phyloP scores from a whole-genome alignment of 2,329 filamentous ascomycete genomes.

The Aspergillus aculeatinus region DNA sequence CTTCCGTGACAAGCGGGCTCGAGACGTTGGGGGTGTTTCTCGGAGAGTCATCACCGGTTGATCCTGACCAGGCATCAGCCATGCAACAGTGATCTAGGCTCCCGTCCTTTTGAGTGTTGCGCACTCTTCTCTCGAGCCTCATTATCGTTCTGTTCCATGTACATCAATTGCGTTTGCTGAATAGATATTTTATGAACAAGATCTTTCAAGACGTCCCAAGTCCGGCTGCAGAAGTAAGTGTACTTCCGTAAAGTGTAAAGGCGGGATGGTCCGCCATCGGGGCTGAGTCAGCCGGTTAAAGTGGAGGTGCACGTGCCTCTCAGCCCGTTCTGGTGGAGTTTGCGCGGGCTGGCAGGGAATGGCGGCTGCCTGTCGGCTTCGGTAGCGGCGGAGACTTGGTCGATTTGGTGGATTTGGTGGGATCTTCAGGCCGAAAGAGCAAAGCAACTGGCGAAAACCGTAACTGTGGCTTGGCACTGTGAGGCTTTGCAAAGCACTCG shows the following conservation, averaged over 20 bases:
- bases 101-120: not conserved
- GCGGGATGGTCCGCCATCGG: not conserved
- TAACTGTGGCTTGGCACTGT: conserved; percentile 25
- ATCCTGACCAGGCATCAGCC: conserved; percentile 5
- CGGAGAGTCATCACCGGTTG: conserved; percentile 39
- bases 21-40: conserved; percentile 37
- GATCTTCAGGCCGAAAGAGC: no score
- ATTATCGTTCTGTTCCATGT: conserved; percentile 4
- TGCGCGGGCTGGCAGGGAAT: conserved; percentile 10
- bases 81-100: not conserved
- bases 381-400: not conserved
- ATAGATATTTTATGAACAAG: not conserved
- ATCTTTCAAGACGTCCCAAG: no score
- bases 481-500: conserved; percentile 27
- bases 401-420: no score
- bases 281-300: conserved; percentile 8
- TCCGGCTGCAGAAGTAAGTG: no score
- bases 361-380: conserved; percentile 30
- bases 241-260: no score
- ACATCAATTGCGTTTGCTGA: conserved; percentile 1
- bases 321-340: not conserved
- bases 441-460: conserved; percentile 20
- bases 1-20: conserved; percentile 64
- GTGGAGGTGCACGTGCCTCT: conserved; percentile 12
- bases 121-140: not conserved